Evolutionary conservation across 73 alveolate genomes (phyloP), one percentile per base, ranked within the genome.

Genomic region (Uronychia binucleata): DNA sequence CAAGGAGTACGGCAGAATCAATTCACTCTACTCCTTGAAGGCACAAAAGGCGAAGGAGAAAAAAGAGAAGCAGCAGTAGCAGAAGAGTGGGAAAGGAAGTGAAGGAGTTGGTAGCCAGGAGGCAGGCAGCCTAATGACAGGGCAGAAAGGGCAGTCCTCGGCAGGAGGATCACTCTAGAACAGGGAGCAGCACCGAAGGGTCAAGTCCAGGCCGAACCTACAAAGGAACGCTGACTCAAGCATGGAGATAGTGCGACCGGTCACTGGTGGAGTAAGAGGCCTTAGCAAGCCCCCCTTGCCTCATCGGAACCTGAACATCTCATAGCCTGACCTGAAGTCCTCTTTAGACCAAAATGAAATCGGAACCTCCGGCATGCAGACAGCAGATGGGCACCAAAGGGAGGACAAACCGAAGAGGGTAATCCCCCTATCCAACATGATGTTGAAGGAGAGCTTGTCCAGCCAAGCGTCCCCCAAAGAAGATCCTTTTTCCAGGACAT

Each of bases 1-100:
- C 33, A 82, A 85, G 27, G 96, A 90, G 33, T 58, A 86, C 1
- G 93, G 96, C 28, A 76, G 57, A 67, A 85, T 90, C 34, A 90
- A 90, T 59, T 46, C 5, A 19, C 5, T 46, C n/a, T 46, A 46
- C 67, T 19, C 67, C 19, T 19, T 46, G n/a, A 46, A 86, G 59
- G 79, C 34, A 59, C 59, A 90, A 86, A 57, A 32, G 78, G 11
- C 27, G 30, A 30, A 84, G 77, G n/a, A n/a, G n/a, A n/a, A 75
- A 67, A 58, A 82, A 33, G 34, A 33, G 59, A 29, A 57, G 33
- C 26, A 35, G 29, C n/a, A 30, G 46, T 78, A 77, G 85, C 85
- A 30, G 28, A 33, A 0, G 31, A 75, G 31, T 0, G 1, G 1
- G 27, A 28, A 75, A 46, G 67, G n/a, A 46, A 46, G 67, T 46